Evolutionary conservation across 140 eudicot genomes (phyloP).

Genomic region (Eryngium alpinum): DNA sequence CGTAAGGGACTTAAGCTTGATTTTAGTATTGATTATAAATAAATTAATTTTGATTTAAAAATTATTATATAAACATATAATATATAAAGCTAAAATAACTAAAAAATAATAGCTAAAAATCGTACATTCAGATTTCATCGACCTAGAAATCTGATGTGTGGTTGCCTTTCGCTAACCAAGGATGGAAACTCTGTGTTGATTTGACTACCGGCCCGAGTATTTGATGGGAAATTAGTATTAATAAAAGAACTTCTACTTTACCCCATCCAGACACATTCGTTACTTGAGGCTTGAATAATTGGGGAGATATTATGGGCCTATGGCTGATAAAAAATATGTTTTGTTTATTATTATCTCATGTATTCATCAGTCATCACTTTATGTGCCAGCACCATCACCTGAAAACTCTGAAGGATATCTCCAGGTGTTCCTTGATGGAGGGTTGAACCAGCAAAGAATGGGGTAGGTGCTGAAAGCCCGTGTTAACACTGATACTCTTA

Average conservation of each 20-base stretch:
- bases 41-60: too few species aligned
- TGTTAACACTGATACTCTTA: background rate
- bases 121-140: too few species aligned
- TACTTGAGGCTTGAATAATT: background rate
- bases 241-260: background rate
- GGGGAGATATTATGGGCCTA: background rate
- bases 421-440: conserved; percentile 97
- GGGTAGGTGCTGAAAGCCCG: conserved; percentile 41
- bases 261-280: too few species aligned
- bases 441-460: conserved; percentile 97
- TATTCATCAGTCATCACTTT: conserved; percentile 13
- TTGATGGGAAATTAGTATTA: conserved; percentile 20
- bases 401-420: conserved; percentile 72
- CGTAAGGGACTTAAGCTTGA: too few species aligned
- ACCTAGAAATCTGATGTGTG: conserved; percentile 63
- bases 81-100: too few species aligned
- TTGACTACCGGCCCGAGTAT: conserved; percentile 45
- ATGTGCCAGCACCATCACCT: conserved; percentile 39
- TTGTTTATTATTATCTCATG: conserved; percentile 10
- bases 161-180: conserved; percentile 76
- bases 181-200: conserved; percentile 61
- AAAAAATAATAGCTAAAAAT: too few species aligned
- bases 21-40: too few species aligned
- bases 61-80: too few species aligned
- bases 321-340: too few species aligned